These are phyloP conservation scores for Plasmopara viticola DNA, from an alignment of 352 stramenopile genomes.

Conservation along the genomic window DNA sequence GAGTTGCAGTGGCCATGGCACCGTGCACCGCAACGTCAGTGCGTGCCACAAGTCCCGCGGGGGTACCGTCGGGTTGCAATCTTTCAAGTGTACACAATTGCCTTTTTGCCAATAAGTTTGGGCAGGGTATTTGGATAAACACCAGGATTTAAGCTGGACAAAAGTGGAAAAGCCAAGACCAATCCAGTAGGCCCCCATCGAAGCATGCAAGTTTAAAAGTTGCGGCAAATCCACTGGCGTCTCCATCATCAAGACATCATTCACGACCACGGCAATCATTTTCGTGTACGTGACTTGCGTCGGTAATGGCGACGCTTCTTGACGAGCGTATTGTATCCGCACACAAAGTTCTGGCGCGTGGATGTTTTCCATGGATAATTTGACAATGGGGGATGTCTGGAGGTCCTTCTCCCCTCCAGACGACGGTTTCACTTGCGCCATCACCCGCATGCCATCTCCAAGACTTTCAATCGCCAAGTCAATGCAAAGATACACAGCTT, in stretches of 20 bases:
- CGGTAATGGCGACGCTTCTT: slow-evolving; percentile 25
- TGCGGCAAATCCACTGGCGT: slow-evolving; percentile 44
- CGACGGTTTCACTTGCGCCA: slow-evolving; percentile 31
- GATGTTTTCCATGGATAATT: slow-evolving; percentile 15
- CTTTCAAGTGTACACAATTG: slow-evolving; percentile 17
- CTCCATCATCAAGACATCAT: slow-evolving; percentile 41
- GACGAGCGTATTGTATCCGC: slow-evolving; percentile 42
- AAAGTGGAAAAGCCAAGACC: slow-evolving; percentile 38
- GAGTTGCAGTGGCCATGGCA: slow-evolving; percentile 64
- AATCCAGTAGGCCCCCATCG: slow-evolving; percentile 44
- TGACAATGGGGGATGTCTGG: slow-evolving; percentile 24
- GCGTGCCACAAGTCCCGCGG: slow-evolving; percentile 57
- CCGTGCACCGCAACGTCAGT: slow-evolving; percentile 39
- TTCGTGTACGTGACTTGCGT: slow-evolving; percentile 50
- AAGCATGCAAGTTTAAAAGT: slow-evolving; percentile 29
- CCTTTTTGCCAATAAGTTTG: slow-evolving; percentile 26
- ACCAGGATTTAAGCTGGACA: slow-evolving; percentile 39
- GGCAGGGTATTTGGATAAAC: slow-evolving; percentile 45
- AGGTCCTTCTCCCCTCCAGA: slow-evolving; percentile 23
- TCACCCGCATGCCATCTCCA: slow-evolving; percentile 23
- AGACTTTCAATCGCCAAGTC: slow-evolving; percentile 28
- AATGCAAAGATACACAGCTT: slow-evolving; percentile 19
- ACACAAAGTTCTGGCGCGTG: slow-evolving; percentile 20
- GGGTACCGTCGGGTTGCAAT: slow-evolving; percentile 31
- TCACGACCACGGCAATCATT: slow-evolving; percentile 35